Conservation (phyloP, 2,329 filamentous ascomycete genomes). For the Xylariaceae sp. region DNA sequence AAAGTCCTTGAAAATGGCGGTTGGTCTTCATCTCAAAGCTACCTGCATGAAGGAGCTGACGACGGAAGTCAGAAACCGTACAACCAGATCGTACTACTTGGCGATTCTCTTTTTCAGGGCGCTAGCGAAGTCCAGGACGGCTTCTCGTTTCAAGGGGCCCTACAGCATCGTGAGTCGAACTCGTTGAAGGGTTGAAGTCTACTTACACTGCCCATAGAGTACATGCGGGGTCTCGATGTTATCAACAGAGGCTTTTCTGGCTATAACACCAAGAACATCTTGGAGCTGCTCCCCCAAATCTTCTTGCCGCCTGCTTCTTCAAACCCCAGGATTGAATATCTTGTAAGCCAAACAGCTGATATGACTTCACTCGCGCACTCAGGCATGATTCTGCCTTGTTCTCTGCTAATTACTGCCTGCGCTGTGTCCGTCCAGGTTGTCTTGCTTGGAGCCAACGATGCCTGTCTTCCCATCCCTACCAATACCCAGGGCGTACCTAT, state of each 20-base stretch:
- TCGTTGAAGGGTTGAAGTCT: constrained; percentile 1
- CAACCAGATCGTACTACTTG: constrained; percentile 75
- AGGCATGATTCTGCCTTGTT: too few species aligned
- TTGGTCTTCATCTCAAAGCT: too few species aligned
- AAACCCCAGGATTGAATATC: constrained; percentile 55
- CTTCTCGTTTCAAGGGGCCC: constrained; percentile 65
- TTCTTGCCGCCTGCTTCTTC: constrained; percentile 57
- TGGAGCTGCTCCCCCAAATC: constrained; percentile 61
- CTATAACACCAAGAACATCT: constrained; percentile 71
- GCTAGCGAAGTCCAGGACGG: constrained; percentile 54
- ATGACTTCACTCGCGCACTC: too few species aligned
- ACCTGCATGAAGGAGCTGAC: too few species aligned
- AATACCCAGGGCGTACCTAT: constrained; percentile 71
- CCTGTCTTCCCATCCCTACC: constrained; percentile 55
- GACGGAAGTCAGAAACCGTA: constrained; percentile 48
- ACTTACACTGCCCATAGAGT: constrained; percentile 42
- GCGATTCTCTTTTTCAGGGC: constrained; percentile 79
- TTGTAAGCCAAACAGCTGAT: constrained; percentile 39
- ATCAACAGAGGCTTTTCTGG: constrained; percentile 83
- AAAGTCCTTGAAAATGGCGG: too few species aligned
- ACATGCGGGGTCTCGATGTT: constrained; percentile 72
- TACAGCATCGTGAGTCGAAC: constrained; percentile 57
- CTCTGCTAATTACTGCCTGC: constrained; percentile 3
- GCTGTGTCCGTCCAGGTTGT: constrained; percentile 45
- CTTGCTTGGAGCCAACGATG: constrained; percentile 88